phyloP scores from a whole-genome alignment of 2,329 filamentous ascomycete species.

The Paecilomyces formosus region DNA sequence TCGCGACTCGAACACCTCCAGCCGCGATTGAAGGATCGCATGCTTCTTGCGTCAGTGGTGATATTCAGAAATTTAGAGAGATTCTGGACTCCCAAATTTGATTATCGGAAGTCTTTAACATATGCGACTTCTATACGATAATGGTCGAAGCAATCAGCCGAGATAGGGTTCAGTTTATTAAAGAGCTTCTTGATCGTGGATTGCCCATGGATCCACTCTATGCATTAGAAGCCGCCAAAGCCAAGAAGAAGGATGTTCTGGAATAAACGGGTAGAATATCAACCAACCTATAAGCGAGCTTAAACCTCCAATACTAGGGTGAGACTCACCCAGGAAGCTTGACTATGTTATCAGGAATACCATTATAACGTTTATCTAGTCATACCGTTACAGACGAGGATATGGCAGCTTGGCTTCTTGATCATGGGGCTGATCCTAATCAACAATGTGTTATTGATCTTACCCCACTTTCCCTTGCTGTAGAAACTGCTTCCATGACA shows the following conservation, averaged over 20 bases:
- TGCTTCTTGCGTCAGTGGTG: constrained; percentile 1
- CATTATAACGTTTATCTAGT: constrained; percentile 6
- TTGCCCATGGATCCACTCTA: constrained; percentile 11
- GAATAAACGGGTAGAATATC: constrained; percentile 14
- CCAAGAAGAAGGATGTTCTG: constrained; percentile 7
- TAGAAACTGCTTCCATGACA: constrained; percentile 11
- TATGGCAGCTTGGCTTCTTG: constrained; percentile 17
- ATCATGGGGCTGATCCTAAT: constrained; percentile 20
- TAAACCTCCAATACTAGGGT: constrained; percentile 14
- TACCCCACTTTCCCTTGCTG: constrained; percentile 16
- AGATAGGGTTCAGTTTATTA: constrained; percentile 7
- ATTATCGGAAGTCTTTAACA: constrained; percentile 6
- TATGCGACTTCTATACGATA: constrained; percentile 10
- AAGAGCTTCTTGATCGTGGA: constrained; percentile 11
- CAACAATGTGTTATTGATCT: constrained; percentile 13
- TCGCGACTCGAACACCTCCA: background rate
- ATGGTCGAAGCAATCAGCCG: constrained; percentile 14
- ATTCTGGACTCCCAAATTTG: constrained; percentile 4
- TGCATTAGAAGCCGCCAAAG: constrained; percentile 8
- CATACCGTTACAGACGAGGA: constrained; percentile 13
- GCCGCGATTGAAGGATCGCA: background rate
- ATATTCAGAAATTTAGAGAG: constrained; percentile 5
- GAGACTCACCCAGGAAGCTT: constrained; percentile 5
- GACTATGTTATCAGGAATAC: background rate
- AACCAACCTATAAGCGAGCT: constrained; percentile 13